Percentiles rank a stretch among this genome's conserved stretches.
phyloP scores from a whole-genome alignment of 305 asterid genomes.

The Solanum hybrid region DNA sequence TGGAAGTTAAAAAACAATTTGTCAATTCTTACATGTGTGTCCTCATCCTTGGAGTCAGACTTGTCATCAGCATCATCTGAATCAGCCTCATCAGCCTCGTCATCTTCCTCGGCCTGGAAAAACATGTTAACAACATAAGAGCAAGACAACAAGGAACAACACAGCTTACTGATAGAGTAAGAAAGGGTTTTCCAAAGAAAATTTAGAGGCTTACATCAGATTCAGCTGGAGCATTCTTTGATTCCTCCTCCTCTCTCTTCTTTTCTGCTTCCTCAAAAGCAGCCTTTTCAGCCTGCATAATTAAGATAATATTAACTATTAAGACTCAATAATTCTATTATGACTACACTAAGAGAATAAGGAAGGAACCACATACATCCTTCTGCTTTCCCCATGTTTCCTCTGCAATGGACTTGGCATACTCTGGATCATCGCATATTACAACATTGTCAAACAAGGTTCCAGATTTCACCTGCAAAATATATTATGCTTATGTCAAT shows the following conservation, averaged over 20 bases:
- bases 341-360: not conserved
- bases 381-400: constrained; percentile 93
- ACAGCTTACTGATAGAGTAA: not conserved
- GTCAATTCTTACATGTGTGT: constrained; percentile 41
- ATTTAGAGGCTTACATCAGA: constrained; percentile 61
- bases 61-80: constrained; percentile 28
- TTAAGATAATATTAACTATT: constrained; percentile 6
- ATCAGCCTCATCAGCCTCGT: constrained; percentile 38
- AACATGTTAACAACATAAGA: not conserved
- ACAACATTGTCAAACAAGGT: constrained; percentile 87
- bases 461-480: constrained; percentile 88
- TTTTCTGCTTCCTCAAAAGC: constrained; percentile 83
- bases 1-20: not conserved
- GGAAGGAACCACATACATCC: constrained; percentile 51
- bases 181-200: not conserved
- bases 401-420: constrained; percentile 78
- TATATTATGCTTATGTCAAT: not conserved
- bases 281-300: constrained; percentile 72
- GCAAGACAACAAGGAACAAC: not conserved
- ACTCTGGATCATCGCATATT: constrained; percentile 71
- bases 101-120: constrained; percentile 68
- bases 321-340: not conserved
- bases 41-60: constrained; percentile 32
- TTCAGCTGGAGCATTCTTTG: constrained; percentile 60
- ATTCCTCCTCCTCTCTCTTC: constrained; percentile 81